Evolutionary conservation across 108 stramenopile genomes (phyloP), one percentile per base, ranked within the genome.

Genomic region (Pseudonitzschia delicatissima): DNA sequence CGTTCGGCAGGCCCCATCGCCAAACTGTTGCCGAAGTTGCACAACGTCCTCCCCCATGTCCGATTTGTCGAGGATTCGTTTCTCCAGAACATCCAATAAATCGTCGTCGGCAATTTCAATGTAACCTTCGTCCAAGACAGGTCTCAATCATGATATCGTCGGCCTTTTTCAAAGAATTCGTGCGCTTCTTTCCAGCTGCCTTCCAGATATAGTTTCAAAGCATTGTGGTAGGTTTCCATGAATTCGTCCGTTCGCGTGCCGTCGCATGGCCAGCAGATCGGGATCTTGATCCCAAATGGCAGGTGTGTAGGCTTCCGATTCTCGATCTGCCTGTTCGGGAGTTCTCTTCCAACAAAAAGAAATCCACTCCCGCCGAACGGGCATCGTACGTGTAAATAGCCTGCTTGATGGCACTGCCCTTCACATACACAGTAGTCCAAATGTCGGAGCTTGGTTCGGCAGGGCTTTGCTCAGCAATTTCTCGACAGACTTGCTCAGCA

Each of bases 331-430:
- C 63, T 78, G 77, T 65, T 95, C 86, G 23, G 86, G 83, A 9
- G 89, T 70, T 17, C 84, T 77, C 18, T n/a, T 81, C 64, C 57
- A 78, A 81, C 52, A 89, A 72, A 50, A 95, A 95, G 67, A 87
- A 84, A 53, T 85, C 81, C n/a, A 83, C 82, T 44, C 87, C 86
- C 39, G 82, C 69, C 73, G 77, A 79, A 67, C 82, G 71, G 17
- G 88, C 88, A 64, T 92, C 94, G 60, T 80, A 89, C 2, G 88
- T 86, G 68, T 83, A 96, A 37, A 96, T 93, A 31, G 71, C 72
- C 74, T 91, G 90, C 23, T 81, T 76, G 18, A 87, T 68, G 20
- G 72, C 79, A 51, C 87, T 88, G 29, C 91, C 94, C 62, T 95
- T 95, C n/a, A 92, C 94, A 11, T 86, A 85, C 17, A 92, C 86